Base-by-base conservation (phyloP, 345 rosid genomes). In the Lumnitzera littorea region DNA sequence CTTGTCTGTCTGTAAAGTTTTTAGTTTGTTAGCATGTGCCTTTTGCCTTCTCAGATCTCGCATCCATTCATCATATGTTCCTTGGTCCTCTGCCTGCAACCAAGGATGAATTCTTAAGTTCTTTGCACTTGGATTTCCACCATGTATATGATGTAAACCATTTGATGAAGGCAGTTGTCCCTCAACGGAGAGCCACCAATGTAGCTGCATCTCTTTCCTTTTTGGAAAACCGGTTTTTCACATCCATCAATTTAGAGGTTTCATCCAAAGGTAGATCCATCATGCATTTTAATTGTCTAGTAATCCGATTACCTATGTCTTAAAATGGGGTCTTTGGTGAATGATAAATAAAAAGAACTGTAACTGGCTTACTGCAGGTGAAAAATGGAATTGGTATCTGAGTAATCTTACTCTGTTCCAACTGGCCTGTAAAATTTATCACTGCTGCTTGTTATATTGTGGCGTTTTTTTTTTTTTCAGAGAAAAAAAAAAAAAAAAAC, bases 1-100 rank as follows among this genome's bases (percentile, higher is more conserved):
- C 54, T 27, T 29, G 46, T 71, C 63, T 3, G 23, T n/a, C 15
- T 24, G 54, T 64, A 5, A 24, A 36, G 46, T 20, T 14, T 23
- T 12, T 51, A 25, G 46, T n/a, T 53, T 50, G 36, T 29, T 24
- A 48, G 46, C 60, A 61, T 60, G 62, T 69, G 51, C 48, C 53
- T 43, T n/a, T 51, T 63, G 48, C 48, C 43, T 51, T 14, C 78
- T 64, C 88, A 92, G 97, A 92, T 80, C 81, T 92, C 36, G 54
- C 94, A 50, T 88, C 83, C 53, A 78, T 92, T 57, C 82, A 87
- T 67, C 78, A 91, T 12, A 92, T 84, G 67, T 89, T 92, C 73
- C 50, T 89, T 2, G 84, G 82, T 62, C 86, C 97, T 61, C 72
- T 92, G 51, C 98, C 98, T 70, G 61, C 84, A 46, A 68, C 62